Percentiles rank a stretch among this genome's conserved stretches.
Conservation (phyloP, 495 filamentous ascomycete species). For the Daldinia vernicosa region DNA sequence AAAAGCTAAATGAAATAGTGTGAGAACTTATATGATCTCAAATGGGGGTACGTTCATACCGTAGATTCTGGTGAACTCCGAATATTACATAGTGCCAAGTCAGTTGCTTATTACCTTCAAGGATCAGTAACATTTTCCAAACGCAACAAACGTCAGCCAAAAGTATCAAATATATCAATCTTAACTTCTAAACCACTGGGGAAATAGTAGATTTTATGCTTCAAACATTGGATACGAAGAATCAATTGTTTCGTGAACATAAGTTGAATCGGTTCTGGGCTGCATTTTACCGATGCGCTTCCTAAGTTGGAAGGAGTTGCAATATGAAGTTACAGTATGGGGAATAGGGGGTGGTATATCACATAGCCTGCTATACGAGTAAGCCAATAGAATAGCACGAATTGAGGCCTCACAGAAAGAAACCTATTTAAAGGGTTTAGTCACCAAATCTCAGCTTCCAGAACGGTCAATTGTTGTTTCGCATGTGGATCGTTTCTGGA, state of each 20-base stretch:
- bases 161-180: background rate
- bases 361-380: slow-evolving; percentile 1
- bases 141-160: background rate
- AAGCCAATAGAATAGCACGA: slow-evolving; percentile 10
- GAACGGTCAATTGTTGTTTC: background rate
- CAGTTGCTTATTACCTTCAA: background rate
- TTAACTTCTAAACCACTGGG: background rate
- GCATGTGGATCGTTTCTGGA: background rate
- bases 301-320: slow-evolving; percentile 17
- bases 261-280: background rate
- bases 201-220: background rate
- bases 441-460: background rate
- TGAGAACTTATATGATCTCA: background rate
- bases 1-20: background rate
- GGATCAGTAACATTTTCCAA: too few species aligned
- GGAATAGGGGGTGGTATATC: background rate
- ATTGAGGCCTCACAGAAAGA: background rate
- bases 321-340: background rate
- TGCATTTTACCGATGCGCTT: slow-evolving; percentile 1
- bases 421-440: background rate
- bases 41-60: background rate
- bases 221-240: background rate
- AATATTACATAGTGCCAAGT: background rate
- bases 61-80: too few species aligned
- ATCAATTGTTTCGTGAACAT: background rate